Evolutionary conservation across 2,329 filamentous ascomycete species (phyloP).

Genomic region (Trichoderma afroharzianum): DNA sequence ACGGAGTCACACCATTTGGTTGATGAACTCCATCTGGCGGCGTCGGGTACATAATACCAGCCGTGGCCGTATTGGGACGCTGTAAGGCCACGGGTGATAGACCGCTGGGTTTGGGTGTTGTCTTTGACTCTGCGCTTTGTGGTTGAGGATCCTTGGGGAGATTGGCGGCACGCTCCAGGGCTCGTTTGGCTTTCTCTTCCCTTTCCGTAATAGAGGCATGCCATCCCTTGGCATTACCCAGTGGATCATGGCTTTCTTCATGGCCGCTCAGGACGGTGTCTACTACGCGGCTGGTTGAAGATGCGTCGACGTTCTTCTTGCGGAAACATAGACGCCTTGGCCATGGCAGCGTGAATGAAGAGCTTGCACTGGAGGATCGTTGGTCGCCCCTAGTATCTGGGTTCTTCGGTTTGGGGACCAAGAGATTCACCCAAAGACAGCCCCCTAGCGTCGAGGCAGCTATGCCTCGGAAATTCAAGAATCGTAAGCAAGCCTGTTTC

Average conservation of each 20-base stretch:
- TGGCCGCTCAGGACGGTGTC: constrained; percentile 37
- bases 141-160: constrained; percentile 43
- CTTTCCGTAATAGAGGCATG: constrained; percentile 42
- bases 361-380: constrained; percentile 33
- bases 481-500: constrained; percentile 48
- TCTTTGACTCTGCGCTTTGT: constrained; percentile 40
- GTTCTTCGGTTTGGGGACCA: constrained; percentile 44
- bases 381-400: constrained; percentile 42
- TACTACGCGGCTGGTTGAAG: constrained; percentile 38
- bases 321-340: constrained; percentile 53
- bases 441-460: constrained; percentile 41
- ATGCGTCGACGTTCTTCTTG: constrained; percentile 42
- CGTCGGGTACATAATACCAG: constrained; percentile 65
- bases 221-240: constrained; percentile 49
- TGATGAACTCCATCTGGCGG: constrained; percentile 64
- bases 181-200: constrained; percentile 48
- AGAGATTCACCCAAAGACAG: constrained; percentile 50
- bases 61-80: constrained; percentile 44
- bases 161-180: constrained; percentile 46
- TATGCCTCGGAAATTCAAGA: constrained; percentile 50
- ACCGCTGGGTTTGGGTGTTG: constrained; percentile 42
- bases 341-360: constrained; percentile 48
- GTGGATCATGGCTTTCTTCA: constrained; percentile 46
- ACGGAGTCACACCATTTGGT: constrained; percentile 50
- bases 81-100: constrained; percentile 51